Conservation (phyloP, 1,139 yeast species). For the Suhomyces coccinellae region DNA sequence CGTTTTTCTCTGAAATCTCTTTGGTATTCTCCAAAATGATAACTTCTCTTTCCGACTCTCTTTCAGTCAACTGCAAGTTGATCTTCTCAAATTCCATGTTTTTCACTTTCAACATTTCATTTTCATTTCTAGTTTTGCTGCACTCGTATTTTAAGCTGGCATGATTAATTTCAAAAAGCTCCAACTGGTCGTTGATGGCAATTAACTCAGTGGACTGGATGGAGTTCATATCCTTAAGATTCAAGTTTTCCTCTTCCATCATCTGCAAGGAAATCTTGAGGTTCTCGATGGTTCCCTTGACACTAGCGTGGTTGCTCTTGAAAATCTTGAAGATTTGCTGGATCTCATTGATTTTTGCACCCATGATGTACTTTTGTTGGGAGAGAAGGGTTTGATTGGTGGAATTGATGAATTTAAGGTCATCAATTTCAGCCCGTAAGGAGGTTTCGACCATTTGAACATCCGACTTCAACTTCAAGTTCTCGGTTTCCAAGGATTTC, state of each 20-base stretch:
- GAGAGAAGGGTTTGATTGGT: constrained; percentile 9
- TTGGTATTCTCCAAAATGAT: constrained; percentile 14
- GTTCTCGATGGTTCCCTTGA: constrained; percentile 15
- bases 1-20: constrained; percentile 13
- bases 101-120: constrained; percentile 5
- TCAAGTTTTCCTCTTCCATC: constrained; percentile 14
- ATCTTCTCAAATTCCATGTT: constrained; percentile 10
- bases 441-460: constrained; percentile 9
- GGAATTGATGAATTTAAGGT: constrained; percentile 7
- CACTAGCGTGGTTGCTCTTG: constrained; percentile 14
- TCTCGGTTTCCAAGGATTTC: constrained; percentile 15
- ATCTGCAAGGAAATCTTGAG: constrained; percentile 13
- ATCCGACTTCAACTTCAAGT: constrained; percentile 15
- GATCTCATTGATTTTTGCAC: constrained; percentile 16
- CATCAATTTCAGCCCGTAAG: constrained; percentile 3
- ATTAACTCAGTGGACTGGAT: constrained; percentile 14
- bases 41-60: constrained; percentile 16
- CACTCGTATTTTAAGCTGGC: constrained; percentile 13
- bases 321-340: constrained; percentile 18
- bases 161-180: constrained; percentile 14
- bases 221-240: constrained; percentile 13
- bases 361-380: constrained; percentile 15
- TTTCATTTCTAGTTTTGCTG: constrained; percentile 6
- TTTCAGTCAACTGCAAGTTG: constrained; percentile 10
- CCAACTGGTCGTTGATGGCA: constrained; percentile 13